Base-by-base conservation (phyloP, 257 asterid species). In the Oldenlandia corymbosa region DNA sequence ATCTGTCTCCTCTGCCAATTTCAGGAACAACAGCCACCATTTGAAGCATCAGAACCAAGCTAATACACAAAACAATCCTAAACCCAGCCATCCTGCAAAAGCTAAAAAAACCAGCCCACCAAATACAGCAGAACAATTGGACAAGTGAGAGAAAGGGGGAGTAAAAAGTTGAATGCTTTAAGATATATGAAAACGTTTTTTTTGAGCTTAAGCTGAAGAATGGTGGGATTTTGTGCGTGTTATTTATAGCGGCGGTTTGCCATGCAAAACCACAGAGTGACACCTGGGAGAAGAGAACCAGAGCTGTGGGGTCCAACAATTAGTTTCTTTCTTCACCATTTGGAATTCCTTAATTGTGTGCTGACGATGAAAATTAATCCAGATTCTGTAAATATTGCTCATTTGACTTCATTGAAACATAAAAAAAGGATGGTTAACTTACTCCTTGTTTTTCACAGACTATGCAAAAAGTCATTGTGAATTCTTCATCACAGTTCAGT, bases 181-280 rank as follows among this genome's bases (percentile, higher is more conserved):
- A n/a, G n/a, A n/a, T n/a, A n/a, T n/a, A n/a, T n/a, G n/a, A n/a
- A n/a, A n/a, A n/a, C n/a, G n/a, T n/a, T n/a, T n/a, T n/a, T n/a
- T n/a, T n/a, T n/a, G 48, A 32, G 31, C 4, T 34, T 34, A 9
- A 9, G 39, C 39, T 4, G 39, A 34, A 9, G 4, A 34, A 34
- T 34, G 39, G 39, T 9, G 39, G n/a, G 39, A 34, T 34, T 34
- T 34, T 34, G 9, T 3, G 18, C 10, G 5, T 12, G 18, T 1
- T 24, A 9, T 49, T 9, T 50, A 66, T 49, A 36, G 64, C 58
- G 60, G 71, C 56, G 84, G 37, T 65, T 59, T 55, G 62, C 67
- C 96, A 88, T 85, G 96, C 96, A 88, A 61, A 79, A 68, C 64
- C 11, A 48, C 73, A 30, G 81, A 46, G 68, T 64, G 94, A 77